Evolutionary conservation across 2,329 filamentous ascomycete genomes (phyloP).

Genomic region (Penicillium sp.): DNA sequence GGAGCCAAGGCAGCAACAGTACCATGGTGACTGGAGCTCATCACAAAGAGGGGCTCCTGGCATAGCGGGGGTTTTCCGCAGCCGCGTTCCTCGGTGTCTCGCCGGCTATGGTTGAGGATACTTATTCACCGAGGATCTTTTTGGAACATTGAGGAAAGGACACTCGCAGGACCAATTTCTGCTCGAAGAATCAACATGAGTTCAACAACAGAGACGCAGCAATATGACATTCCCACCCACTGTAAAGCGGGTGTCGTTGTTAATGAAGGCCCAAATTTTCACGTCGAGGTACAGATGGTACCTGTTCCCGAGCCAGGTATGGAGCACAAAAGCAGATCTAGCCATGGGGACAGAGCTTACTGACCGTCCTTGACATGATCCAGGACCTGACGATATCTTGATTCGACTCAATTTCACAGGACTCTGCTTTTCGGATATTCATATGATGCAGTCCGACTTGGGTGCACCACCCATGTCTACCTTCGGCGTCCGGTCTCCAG

Average conservation of each 20-base stretch:
- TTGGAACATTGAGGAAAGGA: not conserved
- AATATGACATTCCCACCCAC: constrained; percentile 48
- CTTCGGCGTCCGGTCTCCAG: constrained; percentile 52
- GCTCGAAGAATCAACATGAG: constrained; percentile 13
- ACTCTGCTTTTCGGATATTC: constrained; percentile 61
- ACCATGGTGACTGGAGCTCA: not conserved
- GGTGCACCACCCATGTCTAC: constrained; percentile 52
- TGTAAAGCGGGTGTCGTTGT: constrained; percentile 57
- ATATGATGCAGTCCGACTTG: constrained; percentile 61
- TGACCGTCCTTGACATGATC: not conserved
- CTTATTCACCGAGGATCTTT: not conserved
- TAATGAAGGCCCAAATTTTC: constrained; percentile 56
- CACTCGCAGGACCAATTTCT: not conserved
- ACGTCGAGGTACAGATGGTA: constrained; percentile 53
- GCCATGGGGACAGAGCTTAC: not conserved
- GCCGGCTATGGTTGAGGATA: not conserved
- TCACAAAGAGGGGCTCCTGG: constrained; percentile 15
- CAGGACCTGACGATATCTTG: constrained; percentile 59
- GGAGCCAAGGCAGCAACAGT: not conserved
- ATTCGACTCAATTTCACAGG: constrained; percentile 62
- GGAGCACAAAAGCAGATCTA: not conserved
- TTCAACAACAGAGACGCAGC: constrained; percentile 8
- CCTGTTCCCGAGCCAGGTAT: constrained; percentile 54
- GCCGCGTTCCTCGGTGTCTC: constrained; percentile 7
- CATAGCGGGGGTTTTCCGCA: constrained; percentile 10